Conservation (phyloP, 306 rosid species). For the Boehmeria nivea region DNA sequence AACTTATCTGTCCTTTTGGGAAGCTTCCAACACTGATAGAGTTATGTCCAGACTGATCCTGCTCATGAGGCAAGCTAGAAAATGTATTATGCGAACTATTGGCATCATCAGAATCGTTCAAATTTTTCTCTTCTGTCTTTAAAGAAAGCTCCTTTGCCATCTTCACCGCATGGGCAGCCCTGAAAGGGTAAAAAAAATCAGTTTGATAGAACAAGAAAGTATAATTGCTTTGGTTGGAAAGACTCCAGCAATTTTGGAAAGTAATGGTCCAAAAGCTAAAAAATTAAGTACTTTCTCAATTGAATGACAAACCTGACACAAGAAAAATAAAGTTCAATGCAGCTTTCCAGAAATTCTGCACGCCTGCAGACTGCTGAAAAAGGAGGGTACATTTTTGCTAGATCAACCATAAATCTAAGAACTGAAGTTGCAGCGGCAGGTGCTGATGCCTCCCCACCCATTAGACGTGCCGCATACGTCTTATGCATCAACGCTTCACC, state of each 20-base stretch:
- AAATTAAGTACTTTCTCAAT: too few species aligned
- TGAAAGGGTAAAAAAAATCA: slow-evolving; percentile 34
- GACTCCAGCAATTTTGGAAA: background rate
- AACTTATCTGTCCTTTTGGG: slow-evolving; percentile 79
- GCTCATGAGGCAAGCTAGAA: slow-evolving; percentile 82
- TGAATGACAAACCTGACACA: slow-evolving; percentile 76
- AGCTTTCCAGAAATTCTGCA: slow-evolving; percentile 92
- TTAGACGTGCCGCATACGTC: slow-evolving; percentile 99
- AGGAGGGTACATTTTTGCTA: slow-evolving; percentile 93
- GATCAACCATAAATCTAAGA: slow-evolving; percentile 95
- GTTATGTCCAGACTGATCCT: slow-evolving; percentile 73
- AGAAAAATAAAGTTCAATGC: slow-evolving; percentile 90
- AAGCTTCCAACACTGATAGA: slow-evolving; percentile 93
- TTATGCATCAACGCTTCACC: slow-evolving; percentile 99
- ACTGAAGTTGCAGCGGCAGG: slow-evolving; percentile 98
- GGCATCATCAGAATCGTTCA: slow-evolving; percentile 73
- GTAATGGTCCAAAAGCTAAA: background rate
- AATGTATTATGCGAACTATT: slow-evolving; percentile 87
- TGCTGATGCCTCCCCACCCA: slow-evolving; percentile 99
- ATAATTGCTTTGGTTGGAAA: slow-evolving; percentile 5
- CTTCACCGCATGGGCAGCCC: slow-evolving; percentile 95
- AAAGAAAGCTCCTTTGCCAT: slow-evolving; percentile 90
- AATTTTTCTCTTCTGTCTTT: slow-evolving; percentile 66
- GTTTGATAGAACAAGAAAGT: slow-evolving; percentile 14
- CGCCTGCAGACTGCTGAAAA: slow-evolving; percentile 87